Conservation (phyloP, 495 filamentous ascomycete species). For the Glonium stellatum region DNA sequence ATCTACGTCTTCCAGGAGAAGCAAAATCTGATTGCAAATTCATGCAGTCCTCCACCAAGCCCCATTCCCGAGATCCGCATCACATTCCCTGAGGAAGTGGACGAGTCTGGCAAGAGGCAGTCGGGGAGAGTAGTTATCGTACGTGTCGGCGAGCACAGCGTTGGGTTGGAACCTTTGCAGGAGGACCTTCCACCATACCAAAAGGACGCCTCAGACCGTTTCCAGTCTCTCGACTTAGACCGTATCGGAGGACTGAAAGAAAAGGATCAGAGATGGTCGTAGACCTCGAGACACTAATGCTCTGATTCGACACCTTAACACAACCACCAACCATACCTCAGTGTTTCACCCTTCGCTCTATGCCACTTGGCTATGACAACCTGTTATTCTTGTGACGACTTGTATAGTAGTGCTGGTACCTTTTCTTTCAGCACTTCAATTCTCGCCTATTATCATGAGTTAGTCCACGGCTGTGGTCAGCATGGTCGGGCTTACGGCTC, state of each 20-base stretch:
- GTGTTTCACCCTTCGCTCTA: neutral
- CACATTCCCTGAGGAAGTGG: constrained; percentile 93
- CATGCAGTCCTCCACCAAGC: constrained; percentile 66
- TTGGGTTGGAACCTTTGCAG: constrained; percentile 79
- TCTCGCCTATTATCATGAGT: constrained; percentile 6
- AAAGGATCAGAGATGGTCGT: constrained; percentile 48
- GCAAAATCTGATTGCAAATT: constrained; percentile 63
- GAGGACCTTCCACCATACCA: constrained; percentile 88
- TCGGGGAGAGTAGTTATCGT: constrained; percentile 89
- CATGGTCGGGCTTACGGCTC: constrained; percentile 4
- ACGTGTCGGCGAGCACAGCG: constrained; percentile 75
- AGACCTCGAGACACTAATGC: neutral
- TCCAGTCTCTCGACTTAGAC: constrained; percentile 88
- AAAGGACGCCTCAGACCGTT: constrained; percentile 63
- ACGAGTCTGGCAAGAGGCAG: constrained; percentile 69
- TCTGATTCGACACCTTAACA: neutral
- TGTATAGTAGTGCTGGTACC: constrained; percentile 17
- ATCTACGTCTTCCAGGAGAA: constrained; percentile 69
- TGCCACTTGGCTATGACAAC: constrained; percentile 28
- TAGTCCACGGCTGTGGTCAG: constrained; percentile 2
- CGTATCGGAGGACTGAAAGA: constrained; percentile 92
- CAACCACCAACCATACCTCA: neutral
- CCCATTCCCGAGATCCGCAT: constrained; percentile 93
- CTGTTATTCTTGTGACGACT: constrained; percentile 20
- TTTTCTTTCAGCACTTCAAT: constrained; percentile 11